Evolutionary conservation across 1,284 basidiomycete genomes (phyloP), one percentile per base, ranked within the genome.

Genomic region (Ganoderma resinaceum): DNA sequence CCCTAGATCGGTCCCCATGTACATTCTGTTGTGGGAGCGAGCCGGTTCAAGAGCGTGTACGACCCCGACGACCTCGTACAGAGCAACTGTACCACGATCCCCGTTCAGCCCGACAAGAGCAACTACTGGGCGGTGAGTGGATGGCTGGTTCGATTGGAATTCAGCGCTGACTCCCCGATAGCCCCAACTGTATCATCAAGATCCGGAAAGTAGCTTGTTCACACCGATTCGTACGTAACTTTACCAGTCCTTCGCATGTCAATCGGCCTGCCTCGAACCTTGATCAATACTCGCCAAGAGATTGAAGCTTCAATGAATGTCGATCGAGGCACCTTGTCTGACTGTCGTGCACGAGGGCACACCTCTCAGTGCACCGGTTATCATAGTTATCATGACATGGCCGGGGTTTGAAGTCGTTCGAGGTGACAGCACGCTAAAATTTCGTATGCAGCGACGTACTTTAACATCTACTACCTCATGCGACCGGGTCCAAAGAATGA

Each of bases 391-490:
- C 16, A 11, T 55, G 31, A 33, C 16, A 31, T 33, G 31, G 2
- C 16, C 29, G 52, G 26, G 7, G 16, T 18, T 55, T 18, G 16
- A 23, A 29, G 11, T 31, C 29, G 23, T 49, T 26, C 8, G 7
- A n/a, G 8, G n/a, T 66, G 49, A n/a, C 11, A 11, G 3, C 20
- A 37, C 2, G 61, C 49, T 72, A 55, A 20, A 63, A 26, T 68
- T 42, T 26, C 42, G 52, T 40, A 5, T 43, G 14, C 40, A 73
- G 72, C 69, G 31, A 66, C 73, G 16, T 31, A 49, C 35, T 73
- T 73, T 65, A 74, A 75, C 70, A 78, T 77, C 42, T 78, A 78
- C 68, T 79, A 79, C 66, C 70, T 78, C 62, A 73, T 76, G 38
- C 65, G 67, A 29, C 70, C 59, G 3, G 66, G 66, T 6, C 69